A percentile compares a stretch with the other conserved stretches of the same genome.
These are phyloP conservation scores for Platanthera guangdongensis DNA, from an alignment of 106 monocot species.

Conservation along the genomic window DNA sequence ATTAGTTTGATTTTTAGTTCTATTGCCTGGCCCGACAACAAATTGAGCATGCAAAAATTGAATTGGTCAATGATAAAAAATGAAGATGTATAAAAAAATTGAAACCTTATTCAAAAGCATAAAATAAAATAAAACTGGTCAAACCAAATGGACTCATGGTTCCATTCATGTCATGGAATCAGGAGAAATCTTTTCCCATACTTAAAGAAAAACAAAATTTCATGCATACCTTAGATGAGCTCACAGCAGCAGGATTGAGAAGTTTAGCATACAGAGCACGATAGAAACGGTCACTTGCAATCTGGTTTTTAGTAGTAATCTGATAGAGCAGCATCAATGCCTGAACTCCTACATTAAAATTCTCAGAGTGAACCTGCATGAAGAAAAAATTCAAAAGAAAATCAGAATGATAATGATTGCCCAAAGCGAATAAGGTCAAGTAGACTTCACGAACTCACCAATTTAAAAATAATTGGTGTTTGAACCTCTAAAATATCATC, in stretches of 20 bases:
- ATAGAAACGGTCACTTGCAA: conserved; percentile 91
- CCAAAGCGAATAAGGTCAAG: neutral
- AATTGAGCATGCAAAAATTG: too few relatives aligned
- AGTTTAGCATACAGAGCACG: conserved; percentile 89
- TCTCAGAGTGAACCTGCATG: conserved; percentile 81
- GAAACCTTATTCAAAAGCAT: too few relatives aligned
- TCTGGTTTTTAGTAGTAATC: conserved; percentile 81
- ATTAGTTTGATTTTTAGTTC: too few relatives aligned
- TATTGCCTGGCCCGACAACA: too few relatives aligned
- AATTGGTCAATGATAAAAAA: too few relatives aligned
- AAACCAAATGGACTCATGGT: too few relatives aligned
- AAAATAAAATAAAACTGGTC: too few relatives aligned
- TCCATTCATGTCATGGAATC: too few relatives aligned
- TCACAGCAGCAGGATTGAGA: conserved; percentile 58
- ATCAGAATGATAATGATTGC: neutral
- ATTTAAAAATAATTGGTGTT: conserved; percentile 76
- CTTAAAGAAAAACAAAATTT: too few relatives aligned
- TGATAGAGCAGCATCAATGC: conserved; percentile 90
- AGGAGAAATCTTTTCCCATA: too few relatives aligned
- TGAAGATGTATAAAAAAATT: too few relatives aligned
- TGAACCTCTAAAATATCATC: conserved; percentile 92
- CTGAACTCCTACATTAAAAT: conserved; percentile 92
- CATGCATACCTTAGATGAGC: conserved; percentile 71
- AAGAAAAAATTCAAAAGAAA: conserved; percentile 6
- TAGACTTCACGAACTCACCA: conserved; percentile 36